Percentiles rank a stretch among this genome's conserved stretches.
Conservation (phyloP, 2,329 filamentous ascomycete genomes). For the Diaporthe sp. region DNA sequence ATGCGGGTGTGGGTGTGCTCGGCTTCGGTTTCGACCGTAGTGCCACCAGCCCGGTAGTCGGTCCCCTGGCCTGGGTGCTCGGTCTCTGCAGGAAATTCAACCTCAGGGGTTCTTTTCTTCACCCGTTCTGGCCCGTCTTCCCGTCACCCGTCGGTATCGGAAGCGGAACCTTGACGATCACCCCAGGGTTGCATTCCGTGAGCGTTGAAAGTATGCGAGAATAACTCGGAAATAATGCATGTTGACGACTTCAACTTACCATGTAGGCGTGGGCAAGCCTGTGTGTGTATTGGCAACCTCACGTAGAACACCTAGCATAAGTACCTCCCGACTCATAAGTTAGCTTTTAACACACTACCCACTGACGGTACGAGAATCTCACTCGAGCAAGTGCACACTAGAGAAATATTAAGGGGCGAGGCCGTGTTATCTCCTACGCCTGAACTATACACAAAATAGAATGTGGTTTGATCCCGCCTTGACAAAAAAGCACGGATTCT, state of each 20-base stretch:
- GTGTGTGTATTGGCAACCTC: neutral
- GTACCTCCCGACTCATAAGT: no score
- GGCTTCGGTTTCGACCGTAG: constrained; percentile 24
- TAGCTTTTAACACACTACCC: neutral
- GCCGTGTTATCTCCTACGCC: constrained; percentile 8
- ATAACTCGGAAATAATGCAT: neutral
- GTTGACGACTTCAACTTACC: neutral
- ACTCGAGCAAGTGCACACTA: neutral
- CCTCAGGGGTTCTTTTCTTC: neutral
- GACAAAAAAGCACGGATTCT: neutral
- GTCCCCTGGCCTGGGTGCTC: neutral
- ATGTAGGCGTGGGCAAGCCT: no score
- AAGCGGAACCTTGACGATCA: neutral
- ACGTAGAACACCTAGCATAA: neutral
- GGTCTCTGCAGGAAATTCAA: neutral
- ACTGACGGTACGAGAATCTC: neutral
- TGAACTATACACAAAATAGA: neutral
- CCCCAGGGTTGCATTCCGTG: constrained; percentile 9
- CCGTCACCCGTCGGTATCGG: neutral
- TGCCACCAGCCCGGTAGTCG: neutral
- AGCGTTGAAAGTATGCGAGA: neutral
- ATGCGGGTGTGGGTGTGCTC: constrained; percentile 15
- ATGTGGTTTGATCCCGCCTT: neutral
- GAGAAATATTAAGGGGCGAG: neutral
- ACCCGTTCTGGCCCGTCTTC: neutral